Percentiles rank a stretch among this genome's conserved stretches.
phyloP scores from a whole-genome alignment of 306 rosid genomes.

The Rosa lucieae region DNA sequence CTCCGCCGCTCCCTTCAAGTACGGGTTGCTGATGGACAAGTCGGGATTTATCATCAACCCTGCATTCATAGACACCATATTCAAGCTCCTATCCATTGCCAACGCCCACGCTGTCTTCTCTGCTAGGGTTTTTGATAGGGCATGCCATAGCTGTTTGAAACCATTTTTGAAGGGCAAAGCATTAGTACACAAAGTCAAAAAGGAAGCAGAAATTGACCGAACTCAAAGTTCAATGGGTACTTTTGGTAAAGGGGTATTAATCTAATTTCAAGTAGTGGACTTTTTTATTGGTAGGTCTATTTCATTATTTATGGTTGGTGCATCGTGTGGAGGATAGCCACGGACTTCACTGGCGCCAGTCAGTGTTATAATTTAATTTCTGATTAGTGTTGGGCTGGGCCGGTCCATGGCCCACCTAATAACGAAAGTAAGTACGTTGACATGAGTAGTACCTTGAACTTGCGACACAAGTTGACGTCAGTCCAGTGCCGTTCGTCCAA shows the following conservation, averaged over 20 bases:
- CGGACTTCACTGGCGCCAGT: not conserved
- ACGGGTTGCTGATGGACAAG: slow-evolving; percentile 53
- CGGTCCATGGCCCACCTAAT: not conserved
- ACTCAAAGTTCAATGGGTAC: not conserved
- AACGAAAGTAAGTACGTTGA: not conserved
- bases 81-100: slow-evolving; percentile 86
- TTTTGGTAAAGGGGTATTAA: not conserved
- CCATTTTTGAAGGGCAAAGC: not conserved
- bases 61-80: slow-evolving; percentile 69
- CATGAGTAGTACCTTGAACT: slow-evolving; percentile 57
- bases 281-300: not conserved
- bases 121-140: slow-evolving; percentile 71
- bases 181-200: not conserved
- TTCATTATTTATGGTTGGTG: not conserved
- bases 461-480: slow-evolving; percentile 73
- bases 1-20: slow-evolving; percentile 91
- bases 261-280: not conserved
- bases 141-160: slow-evolving; percentile 80
- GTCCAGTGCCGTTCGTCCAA: slow-evolving; percentile 80
- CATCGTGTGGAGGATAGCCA: not conserved
- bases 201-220: not conserved
- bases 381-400: not conserved
- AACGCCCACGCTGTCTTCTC: slow-evolving; percentile 90
- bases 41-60: slow-evolving; percentile 49
- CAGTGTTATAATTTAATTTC: not conserved